Evolutionary conservation across 2,329 filamentous ascomycete genomes (phyloP), one percentile per base, ranked within the genome.

Genomic region (Nemania sp.): DNA sequence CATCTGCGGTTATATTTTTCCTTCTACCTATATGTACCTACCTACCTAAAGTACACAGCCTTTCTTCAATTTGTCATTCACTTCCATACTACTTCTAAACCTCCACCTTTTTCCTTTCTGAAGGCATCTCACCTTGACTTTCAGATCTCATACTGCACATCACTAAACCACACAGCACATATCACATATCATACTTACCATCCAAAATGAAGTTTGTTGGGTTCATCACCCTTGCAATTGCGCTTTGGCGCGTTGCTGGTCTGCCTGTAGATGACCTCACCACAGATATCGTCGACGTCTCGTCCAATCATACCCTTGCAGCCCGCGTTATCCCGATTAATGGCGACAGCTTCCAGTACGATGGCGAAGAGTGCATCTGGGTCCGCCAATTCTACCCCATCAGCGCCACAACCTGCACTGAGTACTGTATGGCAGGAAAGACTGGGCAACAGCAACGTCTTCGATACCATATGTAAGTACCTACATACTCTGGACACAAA

Each of bases 391-490:
- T 54, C n/a, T 49, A 55, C n/a, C 52, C 50, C 5, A 20, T 33
- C 3, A 43, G 54, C 17, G 48, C 40, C 3, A 57, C 50, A 5
- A 52, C 57, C 11, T 63, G 57, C 37, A 60, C 55, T 3, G 61
- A 63, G 20, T 61, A 60, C 26, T 61, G 59, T 40, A 52, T 58
- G 30, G 52, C 50, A 3, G 15, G 22, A 12, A 39, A 22, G 39
- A 34, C 52, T 7, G 41, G 50, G 3, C 14, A 26, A 36, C 52
- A 40, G 17, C 46, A 54, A 15, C 55, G 57, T 5, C 39, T 60
- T 2, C 43, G 54, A 26, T 63, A 60, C 24, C 57, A 61, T 12
- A 57, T 63, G 59, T 61, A 28, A 61, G 59, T 31, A 44, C 17
- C 6, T 19, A 15, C 12, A 45, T 12, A 22, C 22, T 17, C 33